Evolutionary conservation across 495 filamentous ascomycete species (phyloP).

Genomic region (Pyrenula aspistea): DNA sequence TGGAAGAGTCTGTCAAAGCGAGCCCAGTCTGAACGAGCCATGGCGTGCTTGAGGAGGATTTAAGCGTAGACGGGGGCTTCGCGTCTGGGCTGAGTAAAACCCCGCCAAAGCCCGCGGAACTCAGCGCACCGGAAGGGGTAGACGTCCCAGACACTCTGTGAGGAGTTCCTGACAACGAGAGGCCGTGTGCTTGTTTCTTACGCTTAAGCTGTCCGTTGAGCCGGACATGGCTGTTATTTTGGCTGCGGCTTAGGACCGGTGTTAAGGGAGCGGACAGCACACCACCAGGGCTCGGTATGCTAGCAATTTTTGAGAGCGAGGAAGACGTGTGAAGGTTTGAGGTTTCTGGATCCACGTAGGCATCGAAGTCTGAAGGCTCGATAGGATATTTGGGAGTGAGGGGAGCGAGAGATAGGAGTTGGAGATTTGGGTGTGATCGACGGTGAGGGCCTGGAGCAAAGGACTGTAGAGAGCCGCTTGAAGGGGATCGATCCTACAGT

Average conservation of each 20-base stretch:
- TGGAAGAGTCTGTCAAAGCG: constrained; percentile 52
- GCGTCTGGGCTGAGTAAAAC: constrained; percentile 3
- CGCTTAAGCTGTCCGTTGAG: constrained; percentile 1
- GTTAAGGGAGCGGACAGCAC: constrained; percentile 31
- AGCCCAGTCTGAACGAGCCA: constrained; percentile 69
- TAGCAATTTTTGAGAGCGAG: constrained; percentile 11
- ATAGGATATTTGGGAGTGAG: constrained; percentile 55
- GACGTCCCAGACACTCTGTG: constrained; percentile 16
- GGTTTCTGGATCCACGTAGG: constrained; percentile 6
- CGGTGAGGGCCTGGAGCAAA: constrained; percentile 5
- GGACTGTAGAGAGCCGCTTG: background rate
- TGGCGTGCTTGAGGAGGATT: background rate
- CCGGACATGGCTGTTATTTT: constrained; percentile 3
- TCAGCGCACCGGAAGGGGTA: constrained; percentile 5
- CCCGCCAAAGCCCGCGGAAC: background rate
- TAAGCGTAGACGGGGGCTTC: constrained; percentile 1
- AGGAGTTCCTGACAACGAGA: constrained; percentile 14
- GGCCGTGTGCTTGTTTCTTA: constrained; percentile 4
- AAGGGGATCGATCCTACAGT: background rate
- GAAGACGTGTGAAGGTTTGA: constrained; percentile 20
- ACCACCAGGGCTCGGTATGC: constrained; percentile 11
- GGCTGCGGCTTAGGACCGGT: constrained; percentile 30
- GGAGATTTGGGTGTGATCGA: constrained; percentile 33
- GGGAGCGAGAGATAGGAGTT: constrained; percentile 46
- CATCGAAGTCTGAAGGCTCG: constrained; percentile 30